Evolutionary conservation across 2,329 filamentous ascomycete species (phyloP).

Genomic region (Neurospora crassa): DNA sequence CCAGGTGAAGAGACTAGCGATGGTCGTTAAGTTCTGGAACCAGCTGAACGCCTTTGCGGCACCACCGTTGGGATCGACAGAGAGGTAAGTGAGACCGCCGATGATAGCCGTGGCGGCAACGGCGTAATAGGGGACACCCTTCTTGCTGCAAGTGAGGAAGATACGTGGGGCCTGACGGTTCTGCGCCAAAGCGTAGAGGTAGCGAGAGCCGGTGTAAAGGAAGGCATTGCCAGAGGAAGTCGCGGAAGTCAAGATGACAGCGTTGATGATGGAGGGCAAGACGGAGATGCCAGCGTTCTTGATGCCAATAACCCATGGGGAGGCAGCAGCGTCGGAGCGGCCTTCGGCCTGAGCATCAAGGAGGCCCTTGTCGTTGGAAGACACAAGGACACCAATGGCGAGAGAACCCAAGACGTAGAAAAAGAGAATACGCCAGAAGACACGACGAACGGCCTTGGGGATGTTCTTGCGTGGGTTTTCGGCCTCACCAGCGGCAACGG

Average conservation of each 20-base stretch:
- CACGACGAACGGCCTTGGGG: slow-evolving; percentile 47
- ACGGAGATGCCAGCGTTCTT: slow-evolving; percentile 37
- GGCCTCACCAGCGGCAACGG: slow-evolving; percentile 41
- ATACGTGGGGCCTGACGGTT: slow-evolving; percentile 41
- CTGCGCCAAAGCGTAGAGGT: slow-evolving; percentile 41
- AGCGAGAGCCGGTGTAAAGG: slow-evolving; percentile 41
- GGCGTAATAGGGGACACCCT: slow-evolving; percentile 40
- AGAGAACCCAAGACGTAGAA: slow-evolving; percentile 50
- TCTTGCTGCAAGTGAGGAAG: slow-evolving; percentile 39
- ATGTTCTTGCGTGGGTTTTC: slow-evolving; percentile 32
- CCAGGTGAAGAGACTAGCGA: slow-evolving; percentile 24
- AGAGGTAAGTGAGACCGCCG: slow-evolving; percentile 37
- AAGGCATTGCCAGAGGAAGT: slow-evolving; percentile 47
- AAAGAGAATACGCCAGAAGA: slow-evolving; percentile 52
- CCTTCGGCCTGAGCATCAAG: slow-evolving; percentile 37
- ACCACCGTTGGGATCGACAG: slow-evolving; percentile 27
- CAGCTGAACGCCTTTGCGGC: slow-evolving; percentile 41
- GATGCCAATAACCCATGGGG: slow-evolving; percentile 39
- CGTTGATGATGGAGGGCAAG: slow-evolving; percentile 44
- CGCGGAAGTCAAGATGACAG: slow-evolving; percentile 41
- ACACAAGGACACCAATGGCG: slow-evolving; percentile 51
- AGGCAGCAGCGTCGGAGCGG: slow-evolving; percentile 42
- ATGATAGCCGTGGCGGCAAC: slow-evolving; percentile 33
- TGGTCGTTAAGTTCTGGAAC: slow-evolving; percentile 46
- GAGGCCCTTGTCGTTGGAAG: slow-evolving; percentile 33